Conservation (phyloP, 345 rosid genomes). For the Dimocarpus longan region DNA sequence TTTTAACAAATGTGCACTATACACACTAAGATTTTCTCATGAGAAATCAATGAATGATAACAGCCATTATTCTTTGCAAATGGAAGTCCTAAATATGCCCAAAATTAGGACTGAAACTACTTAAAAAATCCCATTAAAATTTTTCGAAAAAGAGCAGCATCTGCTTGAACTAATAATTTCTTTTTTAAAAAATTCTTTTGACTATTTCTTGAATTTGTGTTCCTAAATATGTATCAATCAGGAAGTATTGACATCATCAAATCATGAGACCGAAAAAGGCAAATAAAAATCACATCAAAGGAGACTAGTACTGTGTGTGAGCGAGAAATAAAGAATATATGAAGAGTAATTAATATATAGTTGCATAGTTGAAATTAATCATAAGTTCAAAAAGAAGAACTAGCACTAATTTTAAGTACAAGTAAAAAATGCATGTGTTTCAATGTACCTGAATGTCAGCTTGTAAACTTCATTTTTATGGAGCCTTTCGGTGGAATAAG, state of each 20-base stretch:
- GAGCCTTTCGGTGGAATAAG: conserved; percentile 24
- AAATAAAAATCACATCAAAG: not conserved
- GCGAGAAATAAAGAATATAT: not conserved
- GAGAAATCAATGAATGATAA: too few relatives aligned
- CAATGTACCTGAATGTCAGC: conserved; percentile 1
- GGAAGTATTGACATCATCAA: conserved; percentile 1
- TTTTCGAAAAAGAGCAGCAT: not conserved
- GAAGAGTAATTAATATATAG: not conserved
- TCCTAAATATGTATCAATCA: too few relatives aligned
- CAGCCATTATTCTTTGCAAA: too few relatives aligned
- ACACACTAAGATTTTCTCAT: too few relatives aligned
- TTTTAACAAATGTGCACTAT: too few relatives aligned
- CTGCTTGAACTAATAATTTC: not conserved
- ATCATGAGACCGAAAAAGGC: not conserved
- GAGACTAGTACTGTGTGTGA: not conserved
- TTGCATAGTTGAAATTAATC: too few relatives aligned
- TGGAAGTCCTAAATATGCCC: not conserved
- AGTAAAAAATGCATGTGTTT: not conserved
- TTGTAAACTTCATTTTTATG: not conserved
- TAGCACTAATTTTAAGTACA: not conserved
- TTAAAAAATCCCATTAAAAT: not conserved
- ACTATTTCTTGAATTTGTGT: too few relatives aligned
- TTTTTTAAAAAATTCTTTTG: too few relatives aligned
- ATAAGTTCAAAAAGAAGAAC: too few relatives aligned
- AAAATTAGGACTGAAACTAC: not conserved